phyloP scores from a whole-genome alignment of 495 filamentous ascomycete genomes.

The Chlorociboria aeruginascens region DNA sequence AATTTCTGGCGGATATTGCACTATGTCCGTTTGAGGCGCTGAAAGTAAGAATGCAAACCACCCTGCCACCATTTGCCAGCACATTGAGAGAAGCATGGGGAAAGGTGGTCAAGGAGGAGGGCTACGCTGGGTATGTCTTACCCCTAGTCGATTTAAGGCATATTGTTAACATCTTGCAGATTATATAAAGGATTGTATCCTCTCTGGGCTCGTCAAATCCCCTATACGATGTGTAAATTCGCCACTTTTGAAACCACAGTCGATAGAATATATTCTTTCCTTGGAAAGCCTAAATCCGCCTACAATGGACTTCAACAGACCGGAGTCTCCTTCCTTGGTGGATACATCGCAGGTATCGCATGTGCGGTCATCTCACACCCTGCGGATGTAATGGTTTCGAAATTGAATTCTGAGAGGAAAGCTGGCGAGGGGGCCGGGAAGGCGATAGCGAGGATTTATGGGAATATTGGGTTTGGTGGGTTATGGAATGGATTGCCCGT shows the following conservation, averaged over 20 bases:
- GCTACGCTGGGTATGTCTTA: slow-evolving; percentile 31
- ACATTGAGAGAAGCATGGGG: slow-evolving; percentile 50
- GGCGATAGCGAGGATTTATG: slow-evolving; percentile 54
- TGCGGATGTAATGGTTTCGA: slow-evolving; percentile 56
- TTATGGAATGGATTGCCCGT: slow-evolving; percentile 60
- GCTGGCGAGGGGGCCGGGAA: slow-evolving; percentile 50
- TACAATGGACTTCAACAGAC: slow-evolving; percentile 54
- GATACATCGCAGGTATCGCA: slow-evolving; percentile 61
- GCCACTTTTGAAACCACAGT: slow-evolving; percentile 64
- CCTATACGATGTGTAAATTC: slow-evolving; percentile 70
- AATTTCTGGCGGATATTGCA: slow-evolving; percentile 57
- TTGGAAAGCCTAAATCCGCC: slow-evolving; percentile 54
- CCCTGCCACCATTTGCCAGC: slow-evolving; percentile 50
- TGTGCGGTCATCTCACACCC: slow-evolving; percentile 54
- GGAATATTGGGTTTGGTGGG: slow-evolving; percentile 59
- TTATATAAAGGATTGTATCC: slow-evolving; percentile 60
- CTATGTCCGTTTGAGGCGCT: slow-evolving; percentile 59
- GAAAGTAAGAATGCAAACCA: slow-evolving; percentile 66
- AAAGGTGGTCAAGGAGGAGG: slow-evolving; percentile 48
- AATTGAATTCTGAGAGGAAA: slow-evolving; percentile 23
- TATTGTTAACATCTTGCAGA: slow-evolving; percentile 1
- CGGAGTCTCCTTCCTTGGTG: slow-evolving; percentile 55
- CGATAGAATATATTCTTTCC: slow-evolving; percentile 43
- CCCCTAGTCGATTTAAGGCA: background rate
- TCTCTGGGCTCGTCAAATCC: slow-evolving; percentile 60